Evolutionary conservation across 306 rosid genomes (phyloP), one percentile per base, ranked within the genome.

Genomic region (Hippophae tibetana): DNA sequence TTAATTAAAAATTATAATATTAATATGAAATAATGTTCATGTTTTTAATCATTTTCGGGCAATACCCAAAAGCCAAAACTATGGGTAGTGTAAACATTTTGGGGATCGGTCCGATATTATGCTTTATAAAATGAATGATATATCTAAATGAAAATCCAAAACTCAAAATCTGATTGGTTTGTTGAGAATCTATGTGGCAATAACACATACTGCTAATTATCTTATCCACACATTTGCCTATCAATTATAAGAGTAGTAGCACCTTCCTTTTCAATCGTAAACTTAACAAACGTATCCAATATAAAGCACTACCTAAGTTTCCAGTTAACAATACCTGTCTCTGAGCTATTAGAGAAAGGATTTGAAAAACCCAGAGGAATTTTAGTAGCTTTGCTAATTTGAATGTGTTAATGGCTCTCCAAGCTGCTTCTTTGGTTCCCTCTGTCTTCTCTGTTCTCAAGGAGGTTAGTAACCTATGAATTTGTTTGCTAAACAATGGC

Each of bases 391-490:
- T 67, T 64, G 56, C 62, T 31, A 31, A 2, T 31, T 31, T 31
- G 38, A 2, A 3, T 23, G 54, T 48, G 68, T 0, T 7, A 57
- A 81, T 82, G 84, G 80, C 82, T 62, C 84, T 76, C 18, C 82
- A 77, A 58, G 82, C 88, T 70, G 73, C 82, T 67, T 66, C 84
- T 47, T 51, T 79, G 73, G 80, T 79, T 55, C 72, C 82, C 74
- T 69, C 82, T 65, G 75, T 77, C 43, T 77, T 82, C 69, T 54
- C 84, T 25, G 53, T 71, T 38, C 80, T 78, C 43, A 82, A 70
- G 63, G 84, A 82, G 88, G 84, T 82, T 31, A 13, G 68, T 64
- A 41, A 52, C 6, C 9, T 31, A 10, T 47, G 50, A n/a, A 52
- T 54, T 31, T 9, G 9, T 47, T 7, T 23, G 52, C 41, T 31